Evolutionary conservation across 257 asterid genomes (phyloP), one percentile per base, ranked within the genome.

Genomic region (Mentha longifolia): DNA sequence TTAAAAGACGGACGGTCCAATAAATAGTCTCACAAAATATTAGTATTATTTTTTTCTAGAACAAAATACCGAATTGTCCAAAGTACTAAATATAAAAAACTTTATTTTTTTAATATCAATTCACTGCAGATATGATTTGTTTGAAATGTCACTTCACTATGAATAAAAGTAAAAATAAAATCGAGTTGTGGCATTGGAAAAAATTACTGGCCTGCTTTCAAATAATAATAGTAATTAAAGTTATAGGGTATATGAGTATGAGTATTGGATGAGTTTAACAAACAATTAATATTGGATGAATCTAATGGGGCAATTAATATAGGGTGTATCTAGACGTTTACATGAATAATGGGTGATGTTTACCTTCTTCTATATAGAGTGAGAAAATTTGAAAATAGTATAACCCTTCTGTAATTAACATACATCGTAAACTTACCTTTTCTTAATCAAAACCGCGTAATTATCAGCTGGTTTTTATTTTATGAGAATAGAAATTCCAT

Each of bases 371-470:
- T 15, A 25, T 9, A 50, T 10, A 30, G 30, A 35, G 10, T 19
- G 10, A 12, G 46, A 41, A 17, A 51, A 7, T 16, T 51, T 51
- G 13, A 7, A 51, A 50, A n/a, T 13, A 17, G 1, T 47, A 8
- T 7, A 50, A 50, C 20, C 56, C 56, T 16, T 16, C 10, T 16
- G 57, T 13, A 16, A 7, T 16, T 51, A 8, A 16, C 28, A 51
- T 47, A 46, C 51, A 46, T 13, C 15, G 17, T 6, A 49, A 28
- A 54, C 71, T 63, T 76, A 28, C 81, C 85, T 72, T 81, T 63
- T 80, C 31, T 65, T 72, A 79, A 76, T 77, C 78, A 79, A 81
- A 55, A 81, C 75, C 87, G 88, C 80, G 88, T 85, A 58, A 69
- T 68, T 9, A 83, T 42, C 65, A 66, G 20, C 62, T 78, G 37